Percentiles rank a stretch among this genome's conserved stretches.
Conservation (phyloP, 2,329 filamentous ascomycete species). For the Talaromyces amestolkiae region DNA sequence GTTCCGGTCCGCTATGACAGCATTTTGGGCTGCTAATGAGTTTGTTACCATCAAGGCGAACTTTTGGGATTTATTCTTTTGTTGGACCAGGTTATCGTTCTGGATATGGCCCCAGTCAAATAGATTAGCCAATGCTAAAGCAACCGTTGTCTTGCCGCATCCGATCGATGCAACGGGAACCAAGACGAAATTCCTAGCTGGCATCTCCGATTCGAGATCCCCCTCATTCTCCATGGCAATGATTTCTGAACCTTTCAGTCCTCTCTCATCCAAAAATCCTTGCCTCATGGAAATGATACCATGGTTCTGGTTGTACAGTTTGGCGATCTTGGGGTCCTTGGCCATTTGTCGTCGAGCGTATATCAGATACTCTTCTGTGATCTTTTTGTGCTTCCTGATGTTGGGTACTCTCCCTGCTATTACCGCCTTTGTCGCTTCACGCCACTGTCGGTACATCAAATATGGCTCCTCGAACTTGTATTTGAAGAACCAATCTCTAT, state of each 20-base stretch:
- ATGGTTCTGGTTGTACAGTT: conserved; percentile 80
- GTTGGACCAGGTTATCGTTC: conserved; percentile 90
- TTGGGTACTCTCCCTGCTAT: conserved; percentile 72
- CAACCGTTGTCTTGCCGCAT: conserved; percentile 94
- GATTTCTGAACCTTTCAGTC: conserved; percentile 83
- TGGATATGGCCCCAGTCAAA: conserved; percentile 93
- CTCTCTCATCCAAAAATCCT: conserved; percentile 79
- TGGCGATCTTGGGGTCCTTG: conserved; percentile 64
- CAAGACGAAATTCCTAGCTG: conserved; percentile 70
- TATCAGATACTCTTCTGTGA: conserved; percentile 85
- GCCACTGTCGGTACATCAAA: conserved; percentile 97
- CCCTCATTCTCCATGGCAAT: conserved; percentile 65
- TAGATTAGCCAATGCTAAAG: conserved; percentile 73
- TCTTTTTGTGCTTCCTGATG: conserved; percentile 80
- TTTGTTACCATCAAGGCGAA: conserved; percentile 72
- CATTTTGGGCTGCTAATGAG: conserved; percentile 62
- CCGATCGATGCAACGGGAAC: conserved; percentile 90
- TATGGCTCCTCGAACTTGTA: conserved; percentile 99
- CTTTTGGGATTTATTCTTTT: conserved; percentile 67
- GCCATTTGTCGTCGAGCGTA: conserved; percentile 75
- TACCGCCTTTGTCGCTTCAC: conserved; percentile 89
- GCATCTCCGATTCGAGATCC: conserved; percentile 36
- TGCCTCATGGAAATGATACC: conserved; percentile 90
- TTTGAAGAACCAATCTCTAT: conserved; percentile 99
- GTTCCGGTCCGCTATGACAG: conserved; percentile 88